Evolutionary conservation across 148 eudicot species (phyloP).

Genomic region (Fagopyrum tataricum): DNA sequence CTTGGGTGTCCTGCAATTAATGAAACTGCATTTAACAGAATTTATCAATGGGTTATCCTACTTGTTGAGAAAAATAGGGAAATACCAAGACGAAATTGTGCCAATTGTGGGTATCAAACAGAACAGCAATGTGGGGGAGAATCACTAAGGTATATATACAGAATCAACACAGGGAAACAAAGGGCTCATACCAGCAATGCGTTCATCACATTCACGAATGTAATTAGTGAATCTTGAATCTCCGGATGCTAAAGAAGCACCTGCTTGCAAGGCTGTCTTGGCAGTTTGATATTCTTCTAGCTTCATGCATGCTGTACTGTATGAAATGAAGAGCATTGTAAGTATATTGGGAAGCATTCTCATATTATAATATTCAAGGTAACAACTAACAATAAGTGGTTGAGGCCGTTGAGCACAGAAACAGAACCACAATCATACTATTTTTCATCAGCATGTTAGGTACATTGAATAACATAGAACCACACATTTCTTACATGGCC

Average conservation of each 20-base stretch:
- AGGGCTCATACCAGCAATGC: slow-evolving; percentile 64
- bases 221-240: slow-evolving; percentile 68
- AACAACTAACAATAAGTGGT: not conserved
- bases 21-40: too few species aligned
- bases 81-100: not conserved
- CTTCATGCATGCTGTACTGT: slow-evolving; percentile 73
- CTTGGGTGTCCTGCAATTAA: too few species aligned
- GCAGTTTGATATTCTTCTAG: slow-evolving; percentile 96
- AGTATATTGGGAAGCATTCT: slow-evolving; percentile 1
- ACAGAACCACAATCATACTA: not conserved
- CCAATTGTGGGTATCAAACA: not conserved
- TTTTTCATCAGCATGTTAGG: not conserved
- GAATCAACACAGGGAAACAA: not conserved
- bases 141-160: not conserved
- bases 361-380: not conserved
- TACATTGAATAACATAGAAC: not conserved
- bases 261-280: slow-evolving; percentile 69
- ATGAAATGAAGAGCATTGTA: slow-evolving; percentile 3
- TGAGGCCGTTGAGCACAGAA: not conserved
- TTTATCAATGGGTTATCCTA: too few species aligned
- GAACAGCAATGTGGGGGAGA: not conserved
- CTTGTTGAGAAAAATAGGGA: not conserved
- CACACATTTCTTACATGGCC: not conserved
- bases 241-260: slow-evolving; percentile 61
- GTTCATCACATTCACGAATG: slow-evolving; percentile 76